phyloP scores from a whole-genome alignment of 768 basidiomycete genomes.

The Chalciporus pseudorubinellus region DNA sequence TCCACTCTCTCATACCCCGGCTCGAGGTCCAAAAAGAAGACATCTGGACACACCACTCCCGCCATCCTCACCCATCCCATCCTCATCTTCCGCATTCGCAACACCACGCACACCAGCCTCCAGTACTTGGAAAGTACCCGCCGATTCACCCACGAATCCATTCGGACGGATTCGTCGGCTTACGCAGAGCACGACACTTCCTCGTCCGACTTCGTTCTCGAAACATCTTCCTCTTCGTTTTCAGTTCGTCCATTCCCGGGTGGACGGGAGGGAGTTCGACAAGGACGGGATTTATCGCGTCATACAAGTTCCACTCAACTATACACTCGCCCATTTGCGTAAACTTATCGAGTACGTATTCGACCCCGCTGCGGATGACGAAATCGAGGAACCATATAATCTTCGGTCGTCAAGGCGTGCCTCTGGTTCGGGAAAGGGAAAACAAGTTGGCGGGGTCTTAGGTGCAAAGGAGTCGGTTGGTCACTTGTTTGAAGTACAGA shows the following conservation, averaged over 20 bases:
- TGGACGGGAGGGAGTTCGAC: constrained; percentile 20
- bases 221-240: constrained; percentile 64
- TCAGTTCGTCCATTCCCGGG: constrained; percentile 47
- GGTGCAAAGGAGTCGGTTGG: constrained; percentile 19
- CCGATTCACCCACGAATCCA: constrained; percentile 70
- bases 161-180: constrained; percentile 55
- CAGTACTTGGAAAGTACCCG: constrained; percentile 45
- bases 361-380: constrained; percentile 24
- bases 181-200: constrained; percentile 37
- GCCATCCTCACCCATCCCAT: constrained; percentile 28
- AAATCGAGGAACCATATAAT: constrained; percentile 20
- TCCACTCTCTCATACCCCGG: constrained; percentile 28
- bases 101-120: constrained; percentile 39
- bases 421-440: constrained; percentile 21
- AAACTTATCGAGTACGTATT: constrained; percentile 64
- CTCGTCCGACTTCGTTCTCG: constrained; percentile 47
- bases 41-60: constrained; percentile 22
- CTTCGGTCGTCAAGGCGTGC: constrained; percentile 27
- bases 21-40: constrained; percentile 29
- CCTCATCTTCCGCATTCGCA: constrained; percentile 24
- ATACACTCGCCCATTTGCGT: constrained; percentile 65
- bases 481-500: constrained; percentile 62
- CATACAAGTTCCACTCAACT: constrained; percentile 67
- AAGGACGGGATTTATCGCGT: constrained; percentile 59
- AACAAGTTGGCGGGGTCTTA: constrained; percentile 9